These are phyloP conservation scores for Conringia planisiliqua DNA, from an alignment of 345 rosid species.

Conservation along the genomic window DNA sequence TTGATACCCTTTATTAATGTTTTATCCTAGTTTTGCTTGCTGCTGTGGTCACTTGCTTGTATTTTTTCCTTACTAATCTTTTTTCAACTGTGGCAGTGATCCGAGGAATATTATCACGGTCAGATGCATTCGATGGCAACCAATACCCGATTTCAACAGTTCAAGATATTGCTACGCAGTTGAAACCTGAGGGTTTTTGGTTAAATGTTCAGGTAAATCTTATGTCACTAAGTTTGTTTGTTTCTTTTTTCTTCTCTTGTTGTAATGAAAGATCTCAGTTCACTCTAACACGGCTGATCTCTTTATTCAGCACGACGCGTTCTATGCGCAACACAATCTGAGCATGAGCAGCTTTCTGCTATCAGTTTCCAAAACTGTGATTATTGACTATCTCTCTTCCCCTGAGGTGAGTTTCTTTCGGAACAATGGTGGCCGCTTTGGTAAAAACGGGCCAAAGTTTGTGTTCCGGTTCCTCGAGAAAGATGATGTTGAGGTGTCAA, in stretches of 20 bases:
- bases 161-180: conserved; percentile 34
- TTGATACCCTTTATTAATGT: background rate
- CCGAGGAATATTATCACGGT: conserved; percentile 60
- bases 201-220: conserved; percentile 81
- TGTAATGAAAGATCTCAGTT: background rate
- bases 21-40: background rate
- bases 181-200: conserved; percentile 56
- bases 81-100: conserved; percentile 45
- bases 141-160: conserved; percentile 39
- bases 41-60: conserved; percentile 2
- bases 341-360: conserved; percentile 65
- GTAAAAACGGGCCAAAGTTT: conserved; percentile 46
- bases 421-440: conserved; percentile 47
- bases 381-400: conserved; percentile 65
- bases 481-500: conserved; percentile 60
- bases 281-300: conserved; percentile 9
- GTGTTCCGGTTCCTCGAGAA: conserved; percentile 56
- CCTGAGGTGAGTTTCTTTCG: conserved; percentile 76
- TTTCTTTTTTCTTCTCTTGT: background rate
- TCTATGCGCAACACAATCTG: conserved; percentile 67
- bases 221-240: conserved; percentile 6
- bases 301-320: conserved; percentile 64
- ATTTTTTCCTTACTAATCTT: background rate
- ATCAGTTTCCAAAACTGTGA: conserved; percentile 43
- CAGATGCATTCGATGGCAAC: conserved; percentile 42